These are phyloP conservation scores for Warburgia ugandensis DNA, from an alignment of 164 flowering plant species.

Conservation along the genomic window DNA sequence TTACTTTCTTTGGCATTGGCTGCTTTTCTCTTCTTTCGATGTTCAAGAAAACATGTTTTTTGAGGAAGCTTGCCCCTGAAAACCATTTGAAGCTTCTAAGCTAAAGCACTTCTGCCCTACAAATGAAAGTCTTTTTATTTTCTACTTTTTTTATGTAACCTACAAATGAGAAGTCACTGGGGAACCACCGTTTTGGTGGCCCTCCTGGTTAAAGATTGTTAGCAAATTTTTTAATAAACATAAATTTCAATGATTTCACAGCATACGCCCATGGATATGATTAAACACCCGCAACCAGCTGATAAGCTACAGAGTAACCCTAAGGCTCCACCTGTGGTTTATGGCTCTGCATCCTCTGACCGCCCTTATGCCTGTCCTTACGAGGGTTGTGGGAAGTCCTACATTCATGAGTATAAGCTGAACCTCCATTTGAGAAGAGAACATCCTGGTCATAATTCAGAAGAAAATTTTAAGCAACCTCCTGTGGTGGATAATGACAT, in stretches of 20 bases:
- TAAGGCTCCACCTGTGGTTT: constrained; percentile 42
- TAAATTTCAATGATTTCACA: background rate
- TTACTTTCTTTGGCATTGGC: background rate
- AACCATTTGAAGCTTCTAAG: too few relatives aligned
- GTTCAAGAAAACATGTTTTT: too few relatives aligned
- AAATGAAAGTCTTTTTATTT: too few relatives aligned
- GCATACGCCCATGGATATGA: background rate
- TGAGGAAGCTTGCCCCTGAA: too few relatives aligned
- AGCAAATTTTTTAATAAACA: background rate
- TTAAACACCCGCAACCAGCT: constrained; percentile 47
- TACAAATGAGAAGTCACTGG: too few relatives aligned
- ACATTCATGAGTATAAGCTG: constrained; percentile 94
- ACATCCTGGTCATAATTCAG: constrained; percentile 80
- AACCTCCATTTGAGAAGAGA: constrained; percentile 86
- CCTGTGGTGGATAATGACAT: constrained; percentile 52
- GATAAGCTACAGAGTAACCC: constrained; percentile 51
- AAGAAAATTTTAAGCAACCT: constrained; percentile 55
- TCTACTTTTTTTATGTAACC: too few relatives aligned
- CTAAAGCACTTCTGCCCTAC: too few relatives aligned
- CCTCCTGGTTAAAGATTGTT: background rate
- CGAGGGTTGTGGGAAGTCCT: constrained; percentile 85
- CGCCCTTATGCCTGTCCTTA: constrained; percentile 93
- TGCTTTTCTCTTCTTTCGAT: background rate
- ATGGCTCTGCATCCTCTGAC: constrained; percentile 68
- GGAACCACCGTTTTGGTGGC: too few relatives aligned